Evolutionary conservation across 2,329 filamentous ascomycete genomes (phyloP), one percentile per base, ranked within the genome.

Genomic region (Zopfia rhizophila): DNA sequence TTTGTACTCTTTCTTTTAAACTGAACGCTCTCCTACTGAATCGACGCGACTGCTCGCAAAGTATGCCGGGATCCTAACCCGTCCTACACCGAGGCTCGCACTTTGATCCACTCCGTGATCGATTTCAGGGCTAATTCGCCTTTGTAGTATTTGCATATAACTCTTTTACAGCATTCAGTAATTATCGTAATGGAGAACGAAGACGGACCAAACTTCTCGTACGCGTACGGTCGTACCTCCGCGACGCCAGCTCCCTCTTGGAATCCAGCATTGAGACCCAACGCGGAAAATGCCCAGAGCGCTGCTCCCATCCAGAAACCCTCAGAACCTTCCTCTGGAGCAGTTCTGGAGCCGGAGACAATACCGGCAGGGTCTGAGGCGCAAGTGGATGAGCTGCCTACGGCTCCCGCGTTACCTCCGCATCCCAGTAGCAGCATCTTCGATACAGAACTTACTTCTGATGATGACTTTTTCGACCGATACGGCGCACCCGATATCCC

Each of bases 201-300:
- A 21, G 62, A 62, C 52, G 68, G 56, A 16, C 71, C 72, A 45
- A 68, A 75, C 58, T 74, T 72, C 55, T 69, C 70, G 36, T 70
- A 70, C 60, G 73, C 73, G 36, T 72, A 64, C 55, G 56, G 55
- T 29, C 61, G 59, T 46, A 49, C 53, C 13, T 49, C 59, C 38
- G 43, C 60, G 13, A 39, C 56, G 21, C 45, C 56, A 3, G 42
- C 54, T 11, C 40, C 74, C 41, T 75, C 76, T 14, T 84, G 82
- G 82, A 80, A 84, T 72, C 81, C 82, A 31, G 81, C 82, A 14
- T 65, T 81, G 49, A 71, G 78, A 60, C 75, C 76, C 25, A 75
- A 82, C 45, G 56, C 49, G 35, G 54, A 64, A 13, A 25, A 40
- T 24, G 45, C 57, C 19, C 33, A 42, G 19, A 45, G 19, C 36